phyloP scores from a whole-genome alignment of 202 grass and related monocot genomes.

The Zizania palustris region DNA sequence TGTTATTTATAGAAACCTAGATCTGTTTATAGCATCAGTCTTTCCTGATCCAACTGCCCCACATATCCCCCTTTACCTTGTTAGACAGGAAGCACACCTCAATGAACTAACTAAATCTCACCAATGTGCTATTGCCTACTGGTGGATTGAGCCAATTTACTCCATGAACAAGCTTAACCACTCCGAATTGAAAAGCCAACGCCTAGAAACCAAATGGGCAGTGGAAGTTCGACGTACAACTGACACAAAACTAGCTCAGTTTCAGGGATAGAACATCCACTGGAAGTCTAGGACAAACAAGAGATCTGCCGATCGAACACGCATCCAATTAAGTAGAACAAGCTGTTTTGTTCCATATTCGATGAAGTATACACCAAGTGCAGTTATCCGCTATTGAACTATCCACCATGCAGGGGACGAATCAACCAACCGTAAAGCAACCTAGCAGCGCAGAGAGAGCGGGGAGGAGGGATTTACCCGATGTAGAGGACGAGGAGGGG shows the following conservation, averaged over 20 bases:
- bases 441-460: background rate
- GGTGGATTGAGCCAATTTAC: background rate
- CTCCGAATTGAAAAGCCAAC: background rate
- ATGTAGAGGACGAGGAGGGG: constrained; percentile 38
- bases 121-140: background rate
- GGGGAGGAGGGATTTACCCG: constrained; percentile 34
- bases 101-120: background rate
- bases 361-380: background rate
- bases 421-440: background rate
- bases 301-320: constrained; percentile 22
- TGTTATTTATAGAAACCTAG: background rate
- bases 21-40: background rate
- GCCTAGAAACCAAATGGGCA: background rate
- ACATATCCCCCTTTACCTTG: background rate
- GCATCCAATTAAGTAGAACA: background rate
- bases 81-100: background rate
- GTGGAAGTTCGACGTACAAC: background rate
- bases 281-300: background rate
- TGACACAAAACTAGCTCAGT: background rate
- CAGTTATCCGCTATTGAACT: background rate
- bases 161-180: background rate
- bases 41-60: background rate
- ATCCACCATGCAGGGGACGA: background rate
- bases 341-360: background rate
- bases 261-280: background rate